phyloP scores from a whole-genome alignment of 2,329 filamentous ascomycete genomes.

The Neophaeococcomyces mojaviensis region DNA sequence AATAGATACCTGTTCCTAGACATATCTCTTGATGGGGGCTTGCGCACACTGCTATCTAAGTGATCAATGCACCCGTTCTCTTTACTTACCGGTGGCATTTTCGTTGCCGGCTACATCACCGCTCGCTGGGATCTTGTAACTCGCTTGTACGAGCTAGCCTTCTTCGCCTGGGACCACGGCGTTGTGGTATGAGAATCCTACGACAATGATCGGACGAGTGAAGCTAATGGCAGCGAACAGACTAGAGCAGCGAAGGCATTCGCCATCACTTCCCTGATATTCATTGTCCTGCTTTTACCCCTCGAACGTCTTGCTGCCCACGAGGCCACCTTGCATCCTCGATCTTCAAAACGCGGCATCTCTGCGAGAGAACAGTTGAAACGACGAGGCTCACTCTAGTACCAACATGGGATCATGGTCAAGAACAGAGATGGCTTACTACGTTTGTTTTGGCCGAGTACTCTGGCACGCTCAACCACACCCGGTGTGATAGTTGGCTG shows the following conservation, averaged over 20 bases:
- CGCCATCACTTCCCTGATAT: slow-evolving; percentile 71
- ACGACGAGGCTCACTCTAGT: slow-evolving; percentile 84
- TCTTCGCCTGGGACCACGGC: slow-evolving; percentile 98
- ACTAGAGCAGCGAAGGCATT: slow-evolving; percentile 81
- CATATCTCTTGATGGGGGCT: too few species aligned
- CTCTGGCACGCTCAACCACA: slow-evolving; percentile 62
- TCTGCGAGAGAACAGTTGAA: slow-evolving; percentile 93
- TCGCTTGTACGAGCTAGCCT: slow-evolving; percentile 88
- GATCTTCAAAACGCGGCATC: slow-evolving; percentile 68
- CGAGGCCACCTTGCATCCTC: slow-evolving; percentile 79
- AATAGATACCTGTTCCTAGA: too few species aligned
- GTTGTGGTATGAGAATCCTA: slow-evolving; percentile 63
- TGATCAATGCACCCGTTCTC: slow-evolving; percentile 88
- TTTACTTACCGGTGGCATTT: slow-evolving; percentile 89
- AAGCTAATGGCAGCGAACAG: slow-evolving; percentile 40
- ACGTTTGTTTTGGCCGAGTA: slow-evolving; percentile 97
- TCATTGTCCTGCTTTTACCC: slow-evolving; percentile 75
- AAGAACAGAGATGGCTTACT: slow-evolving; percentile 69
- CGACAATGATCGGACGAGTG: too few species aligned
- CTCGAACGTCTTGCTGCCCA: slow-evolving; percentile 72
- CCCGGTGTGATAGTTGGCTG: slow-evolving; percentile 89
- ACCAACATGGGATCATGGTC: slow-evolving; percentile 55
- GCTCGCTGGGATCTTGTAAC: slow-evolving; percentile 98
- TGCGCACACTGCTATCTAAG: background rate
- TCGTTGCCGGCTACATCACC: slow-evolving; percentile 98